phyloP scores from a whole-genome alignment of 352 stramenopile species.

The Globisporangium irregulare region DNA sequence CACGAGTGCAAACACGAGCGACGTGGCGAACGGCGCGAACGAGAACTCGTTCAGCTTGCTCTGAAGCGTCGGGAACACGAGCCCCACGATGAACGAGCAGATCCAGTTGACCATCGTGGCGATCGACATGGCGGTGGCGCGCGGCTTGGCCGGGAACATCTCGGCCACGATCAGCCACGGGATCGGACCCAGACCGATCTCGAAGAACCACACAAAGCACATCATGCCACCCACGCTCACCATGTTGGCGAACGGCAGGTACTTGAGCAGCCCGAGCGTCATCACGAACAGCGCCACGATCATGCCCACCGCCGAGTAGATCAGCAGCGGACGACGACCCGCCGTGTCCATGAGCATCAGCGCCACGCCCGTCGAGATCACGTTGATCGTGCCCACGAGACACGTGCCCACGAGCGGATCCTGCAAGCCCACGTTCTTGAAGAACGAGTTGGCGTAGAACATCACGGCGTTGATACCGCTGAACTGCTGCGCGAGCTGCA shows the following conservation, averaged over 20 bases:
- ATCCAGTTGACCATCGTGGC: slow-evolving; percentile 95
- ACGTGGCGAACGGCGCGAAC: slow-evolving; percentile 88
- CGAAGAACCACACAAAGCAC: slow-evolving; percentile 77
- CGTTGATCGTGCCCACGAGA: slow-evolving; percentile 67
- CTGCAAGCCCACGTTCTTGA: slow-evolving; percentile 65
- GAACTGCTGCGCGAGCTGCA: slow-evolving; percentile 72
- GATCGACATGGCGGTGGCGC: slow-evolving; percentile 87
- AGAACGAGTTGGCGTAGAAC: slow-evolving; percentile 79
- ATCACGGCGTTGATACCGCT: slow-evolving; percentile 78
- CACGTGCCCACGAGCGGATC: slow-evolving; percentile 62
- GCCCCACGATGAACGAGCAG: slow-evolving; percentile 93
- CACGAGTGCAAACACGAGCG: slow-evolving; percentile 69
- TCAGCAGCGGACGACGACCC: slow-evolving; percentile 56
- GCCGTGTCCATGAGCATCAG: slow-evolving; percentile 77
- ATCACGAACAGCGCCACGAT: slow-evolving; percentile 64
- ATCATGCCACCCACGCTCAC: slow-evolving; percentile 60
- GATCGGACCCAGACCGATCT: slow-evolving; percentile 87
- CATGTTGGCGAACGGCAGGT: slow-evolving; percentile 63
- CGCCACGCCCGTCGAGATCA: slow-evolving; percentile 67
- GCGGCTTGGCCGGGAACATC: slow-evolving; percentile 94
- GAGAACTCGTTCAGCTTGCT: slow-evolving; percentile 78
- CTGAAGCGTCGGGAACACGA: slow-evolving; percentile 92
- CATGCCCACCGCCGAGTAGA: slow-evolving; percentile 71
- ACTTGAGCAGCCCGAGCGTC: slow-evolving; percentile 63
- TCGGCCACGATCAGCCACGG: slow-evolving; percentile 96